Percentiles rank a stretch among this genome's conserved stretches.
These are phyloP conservation scores for Apodospora peruviana DNA, from an alignment of 495 filamentous ascomycete genomes.

Conservation along the genomic window DNA sequence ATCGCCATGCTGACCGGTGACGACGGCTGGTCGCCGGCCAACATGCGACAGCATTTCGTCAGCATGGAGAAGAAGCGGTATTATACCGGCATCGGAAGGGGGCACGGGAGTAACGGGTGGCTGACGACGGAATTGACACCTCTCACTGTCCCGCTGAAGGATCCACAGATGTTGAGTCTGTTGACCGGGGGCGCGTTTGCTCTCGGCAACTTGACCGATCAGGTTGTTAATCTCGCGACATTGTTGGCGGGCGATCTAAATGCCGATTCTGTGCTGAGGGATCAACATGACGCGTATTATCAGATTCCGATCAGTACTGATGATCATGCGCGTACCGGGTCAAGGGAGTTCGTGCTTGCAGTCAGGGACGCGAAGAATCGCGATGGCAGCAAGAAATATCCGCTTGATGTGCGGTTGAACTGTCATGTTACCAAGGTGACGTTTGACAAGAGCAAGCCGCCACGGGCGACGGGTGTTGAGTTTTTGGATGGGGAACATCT, in stretches of 20 bases:
- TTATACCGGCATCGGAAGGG: constrained; percentile 28
- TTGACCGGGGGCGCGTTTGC: constrained; percentile 47
- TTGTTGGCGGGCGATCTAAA: constrained; percentile 52
- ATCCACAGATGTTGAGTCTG: constrained; percentile 47
- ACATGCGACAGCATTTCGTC: constrained; percentile 47
- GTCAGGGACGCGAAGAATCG: constrained; percentile 44
- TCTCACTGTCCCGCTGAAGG: constrained; percentile 40
- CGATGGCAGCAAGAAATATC: constrained; percentile 51
- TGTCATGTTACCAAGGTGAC: constrained; percentile 55
- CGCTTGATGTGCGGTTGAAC: constrained; percentile 54
- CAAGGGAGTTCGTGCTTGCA: constrained; percentile 49
- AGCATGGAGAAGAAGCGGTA: constrained; percentile 52
- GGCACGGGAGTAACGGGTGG: constrained; percentile 59
- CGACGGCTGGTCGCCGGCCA: constrained; percentile 34
- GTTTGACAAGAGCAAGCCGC: constrained; percentile 41
- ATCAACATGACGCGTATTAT: constrained; percentile 34
- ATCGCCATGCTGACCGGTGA: constrained; percentile 47
- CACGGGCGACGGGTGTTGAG: constrained; percentile 56
- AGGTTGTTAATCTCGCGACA: constrained; percentile 30
- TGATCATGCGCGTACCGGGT: constrained; percentile 43
- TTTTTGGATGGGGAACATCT: constrained; percentile 55
- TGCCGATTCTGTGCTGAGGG: constrained; percentile 24
- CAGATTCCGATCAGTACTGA: constrained; percentile 47
- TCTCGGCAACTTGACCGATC: constrained; percentile 37
- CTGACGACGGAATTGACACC: constrained; percentile 44